A percentile compares a stretch with the other conserved stretches of the same genome.
Evolutionary conservation across 139 green algal genomes (phyloP).

Genomic region (Chlorella sp.): DNA sequence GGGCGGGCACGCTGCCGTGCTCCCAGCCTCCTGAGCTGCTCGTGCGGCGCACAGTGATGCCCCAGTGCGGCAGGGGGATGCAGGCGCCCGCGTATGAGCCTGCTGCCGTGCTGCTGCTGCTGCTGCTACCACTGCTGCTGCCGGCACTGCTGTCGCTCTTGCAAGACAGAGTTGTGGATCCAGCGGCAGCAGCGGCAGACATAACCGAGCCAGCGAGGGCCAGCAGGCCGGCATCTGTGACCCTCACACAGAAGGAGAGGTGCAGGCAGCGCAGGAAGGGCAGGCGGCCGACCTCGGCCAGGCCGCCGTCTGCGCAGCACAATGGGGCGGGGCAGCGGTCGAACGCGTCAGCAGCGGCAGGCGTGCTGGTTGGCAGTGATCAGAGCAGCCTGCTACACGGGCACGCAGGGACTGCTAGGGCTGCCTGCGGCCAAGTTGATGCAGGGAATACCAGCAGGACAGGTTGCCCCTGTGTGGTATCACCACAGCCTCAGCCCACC

Average conservation of each 20-base stretch:
- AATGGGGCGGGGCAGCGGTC: no score
- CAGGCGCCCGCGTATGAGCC: not conserved
- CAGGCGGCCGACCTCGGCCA: not conserved
- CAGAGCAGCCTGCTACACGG: no score
- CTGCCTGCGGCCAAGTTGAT: no score
- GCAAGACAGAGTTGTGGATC: no score
- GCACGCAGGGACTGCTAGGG: no score
- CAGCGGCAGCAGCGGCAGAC: not conserved
- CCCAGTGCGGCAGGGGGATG: not conserved
- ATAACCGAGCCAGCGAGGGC: not conserved
- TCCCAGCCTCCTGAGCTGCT: no score
- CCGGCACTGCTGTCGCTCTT: not conserved
- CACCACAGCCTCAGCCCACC: not conserved
- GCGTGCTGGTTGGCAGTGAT: not conserved
- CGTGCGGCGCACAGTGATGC: no score
- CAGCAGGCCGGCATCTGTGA: slow-evolving; percentile 5
- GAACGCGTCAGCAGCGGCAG: no score
- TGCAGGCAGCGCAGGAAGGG: slow-evolving; percentile 16
- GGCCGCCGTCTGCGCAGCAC: not conserved
- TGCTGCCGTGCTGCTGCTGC: not conserved
- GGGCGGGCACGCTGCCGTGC: no score
- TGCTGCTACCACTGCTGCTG: not conserved
- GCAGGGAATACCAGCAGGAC: no score
- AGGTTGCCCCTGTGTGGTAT: no score
- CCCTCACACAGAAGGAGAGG: slow-evolving; percentile 25